Percentiles rank a stretch among this genome's conserved stretches.
Evolutionary conservation across 2,329 filamentous ascomycete genomes (phyloP).

Genomic region (Pseudogymnoascus sp.): DNA sequence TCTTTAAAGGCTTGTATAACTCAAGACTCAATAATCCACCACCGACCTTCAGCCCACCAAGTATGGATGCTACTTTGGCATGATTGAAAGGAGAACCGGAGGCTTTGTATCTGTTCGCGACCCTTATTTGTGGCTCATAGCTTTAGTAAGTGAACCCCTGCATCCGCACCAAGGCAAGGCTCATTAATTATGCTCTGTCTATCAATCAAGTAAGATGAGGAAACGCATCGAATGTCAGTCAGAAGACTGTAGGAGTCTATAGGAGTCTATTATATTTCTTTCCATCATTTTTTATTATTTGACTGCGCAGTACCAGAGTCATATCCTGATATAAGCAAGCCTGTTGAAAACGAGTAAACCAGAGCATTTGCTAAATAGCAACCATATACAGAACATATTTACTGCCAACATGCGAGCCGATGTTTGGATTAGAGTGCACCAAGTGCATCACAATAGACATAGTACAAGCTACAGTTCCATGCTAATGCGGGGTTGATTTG

Average conservation of each 20-base stretch:
- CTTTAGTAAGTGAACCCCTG: background rate
- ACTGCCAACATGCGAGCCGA: background rate
- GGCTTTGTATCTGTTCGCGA: background rate
- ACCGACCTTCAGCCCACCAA: background rate
- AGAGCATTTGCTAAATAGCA: background rate
- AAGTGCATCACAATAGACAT: background rate
- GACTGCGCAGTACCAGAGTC: background rate
- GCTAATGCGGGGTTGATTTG: background rate
- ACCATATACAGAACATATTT: background rate
- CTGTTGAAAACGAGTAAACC: background rate
- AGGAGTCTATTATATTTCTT: background rate
- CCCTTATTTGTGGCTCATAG: background rate
- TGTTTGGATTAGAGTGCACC: background rate
- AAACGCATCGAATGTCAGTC: background rate
- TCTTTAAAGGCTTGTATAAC: background rate
- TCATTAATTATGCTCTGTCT: background rate
- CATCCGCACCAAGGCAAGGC: background rate
- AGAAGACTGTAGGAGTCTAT: background rate
- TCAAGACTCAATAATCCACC: background rate
- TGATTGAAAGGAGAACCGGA: background rate
- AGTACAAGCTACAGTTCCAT: background rate
- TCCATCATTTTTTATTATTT: background rate
- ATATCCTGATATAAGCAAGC: background rate
- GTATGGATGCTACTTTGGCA: background rate
- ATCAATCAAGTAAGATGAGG: background rate